These are phyloP conservation scores for Pseudogymnoascus destructans DNA, from an alignment of 2,329 filamentous ascomycete species.

Conservation along the genomic window DNA sequence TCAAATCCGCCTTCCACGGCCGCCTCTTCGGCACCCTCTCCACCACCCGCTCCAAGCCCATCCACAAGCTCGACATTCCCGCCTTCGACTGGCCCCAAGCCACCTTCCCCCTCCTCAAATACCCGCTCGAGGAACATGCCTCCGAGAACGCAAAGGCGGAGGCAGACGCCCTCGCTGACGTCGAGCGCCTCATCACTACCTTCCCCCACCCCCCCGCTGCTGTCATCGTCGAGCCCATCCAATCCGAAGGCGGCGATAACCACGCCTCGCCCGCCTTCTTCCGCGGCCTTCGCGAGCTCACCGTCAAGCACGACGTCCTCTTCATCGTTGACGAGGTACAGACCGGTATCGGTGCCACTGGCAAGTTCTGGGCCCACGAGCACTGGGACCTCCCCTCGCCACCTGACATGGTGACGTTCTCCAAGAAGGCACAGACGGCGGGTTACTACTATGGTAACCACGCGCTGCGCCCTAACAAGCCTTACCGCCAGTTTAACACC, in stretches of 20 bases:
- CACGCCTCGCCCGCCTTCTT: conserved; percentile 71
- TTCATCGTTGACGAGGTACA: conserved; percentile 79
- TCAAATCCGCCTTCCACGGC: conserved; percentile 68
- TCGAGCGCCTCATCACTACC: conserved; percentile 56
- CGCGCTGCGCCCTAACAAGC: conserved; percentile 64
- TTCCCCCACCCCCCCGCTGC: conserved; percentile 58
- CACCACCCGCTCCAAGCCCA: conserved; percentile 69
- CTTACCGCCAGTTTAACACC: conserved; percentile 78
- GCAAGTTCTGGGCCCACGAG: conserved; percentile 78
- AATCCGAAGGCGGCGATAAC: conserved; percentile 76
- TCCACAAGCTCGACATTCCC: conserved; percentile 81
- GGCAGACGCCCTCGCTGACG: conserved; percentile 57
- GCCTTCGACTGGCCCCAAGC: conserved; percentile 79
- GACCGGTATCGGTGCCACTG: conserved; percentile 72
- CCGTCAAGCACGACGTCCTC: conserved; percentile 54
- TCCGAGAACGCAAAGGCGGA: conserved; percentile 61
- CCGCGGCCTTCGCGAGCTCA: conserved; percentile 59
- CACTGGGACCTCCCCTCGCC: conserved; percentile 63
- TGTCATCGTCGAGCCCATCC: conserved; percentile 65
- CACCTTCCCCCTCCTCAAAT: conserved; percentile 65
- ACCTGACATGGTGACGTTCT: conserved; percentile 80
- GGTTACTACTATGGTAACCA: conserved; percentile 71
- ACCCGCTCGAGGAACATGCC: conserved; percentile 57
- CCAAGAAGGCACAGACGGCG: conserved; percentile 75
- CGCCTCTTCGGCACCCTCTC: conserved; percentile 67